These are phyloP conservation scores for Strigomonas galati DNA, from an alignment of 208 protist species.

Conservation along the genomic window DNA sequence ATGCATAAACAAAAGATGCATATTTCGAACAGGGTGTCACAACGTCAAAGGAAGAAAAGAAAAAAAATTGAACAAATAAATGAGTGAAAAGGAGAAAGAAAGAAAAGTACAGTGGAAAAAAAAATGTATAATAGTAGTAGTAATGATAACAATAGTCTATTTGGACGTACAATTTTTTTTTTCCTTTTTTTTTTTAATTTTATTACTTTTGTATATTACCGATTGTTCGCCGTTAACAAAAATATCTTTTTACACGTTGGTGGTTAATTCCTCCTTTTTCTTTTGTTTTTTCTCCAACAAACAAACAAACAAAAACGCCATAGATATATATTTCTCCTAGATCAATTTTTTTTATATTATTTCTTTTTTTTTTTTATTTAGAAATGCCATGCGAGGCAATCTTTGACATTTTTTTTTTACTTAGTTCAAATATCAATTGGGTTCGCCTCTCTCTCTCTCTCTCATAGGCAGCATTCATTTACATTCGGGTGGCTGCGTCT, in stretches of 20 bases:
- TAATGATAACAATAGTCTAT: neutral
- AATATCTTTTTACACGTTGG: neutral
- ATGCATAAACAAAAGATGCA: neutral
- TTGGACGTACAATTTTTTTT: too few relatives aligned
- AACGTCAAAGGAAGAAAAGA: slow-evolving; percentile 13
- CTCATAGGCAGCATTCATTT: neutral
- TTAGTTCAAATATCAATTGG: neutral
- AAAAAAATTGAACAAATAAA: slow-evolving; percentile 9
- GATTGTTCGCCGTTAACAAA: neutral
- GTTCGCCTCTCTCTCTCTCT: neutral
- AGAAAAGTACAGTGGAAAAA: slow-evolving; percentile 4
- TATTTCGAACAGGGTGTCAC: neutral
- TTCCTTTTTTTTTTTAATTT: neutral
- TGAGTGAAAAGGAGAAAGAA: slow-evolving; percentile 1
- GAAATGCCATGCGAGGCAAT: neutral
- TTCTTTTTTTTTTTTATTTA: neutral
- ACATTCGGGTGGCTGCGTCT: neutral
- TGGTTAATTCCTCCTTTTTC: neutral
- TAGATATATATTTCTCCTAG: neutral
- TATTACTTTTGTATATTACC: neutral
- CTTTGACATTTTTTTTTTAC: neutral
- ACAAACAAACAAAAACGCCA: slow-evolving; percentile 1
- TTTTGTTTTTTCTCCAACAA: neutral
- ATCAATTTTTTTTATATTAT: neutral
- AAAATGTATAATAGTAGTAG: slow-evolving; percentile 7